Evolutionary conservation across 1,284 basidiomycete genomes (phyloP).

Genomic region (Pseudozyma hubeiensis): DNA sequence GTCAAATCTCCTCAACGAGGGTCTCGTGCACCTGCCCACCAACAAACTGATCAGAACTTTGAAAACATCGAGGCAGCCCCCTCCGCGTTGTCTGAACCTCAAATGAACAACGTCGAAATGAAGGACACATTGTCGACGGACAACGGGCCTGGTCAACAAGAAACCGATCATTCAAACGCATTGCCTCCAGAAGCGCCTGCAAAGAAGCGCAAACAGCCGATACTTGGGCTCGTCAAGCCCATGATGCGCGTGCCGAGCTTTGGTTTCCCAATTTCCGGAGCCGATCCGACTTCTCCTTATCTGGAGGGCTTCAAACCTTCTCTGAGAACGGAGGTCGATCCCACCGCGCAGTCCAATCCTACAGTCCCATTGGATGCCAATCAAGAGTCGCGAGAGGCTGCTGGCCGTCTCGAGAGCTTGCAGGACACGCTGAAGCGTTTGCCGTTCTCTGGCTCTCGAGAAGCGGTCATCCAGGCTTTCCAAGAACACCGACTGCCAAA

Average conservation of each 20-base stretch:
- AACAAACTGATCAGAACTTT: background rate
- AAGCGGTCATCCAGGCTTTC: background rate
- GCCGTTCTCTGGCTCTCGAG: background rate
- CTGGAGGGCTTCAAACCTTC: slow-evolving; percentile 16
- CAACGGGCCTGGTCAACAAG: background rate
- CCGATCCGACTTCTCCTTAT: slow-evolving; percentile 3
- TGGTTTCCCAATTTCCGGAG: slow-evolving; percentile 1
- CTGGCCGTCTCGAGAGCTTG: background rate
- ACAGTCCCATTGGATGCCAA: background rate
- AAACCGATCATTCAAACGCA: background rate
- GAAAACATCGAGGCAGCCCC: background rate
- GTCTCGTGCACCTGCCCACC: background rate
- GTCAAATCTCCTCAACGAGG: background rate
- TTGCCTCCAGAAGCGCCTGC: background rate
- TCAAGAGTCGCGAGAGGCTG: background rate
- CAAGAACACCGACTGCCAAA: background rate
- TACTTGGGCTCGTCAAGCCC: background rate
- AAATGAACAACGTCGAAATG: background rate
- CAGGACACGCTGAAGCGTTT: slow-evolving; percentile 1
- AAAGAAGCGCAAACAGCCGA: slow-evolving; percentile 13
- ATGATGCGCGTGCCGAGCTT: background rate
- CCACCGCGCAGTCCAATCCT: background rate
- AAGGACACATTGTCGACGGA: background rate
- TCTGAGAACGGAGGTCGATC: background rate
- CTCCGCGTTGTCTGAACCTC: background rate